A percentile compares a stretch with the other conserved stretches of the same genome.
phyloP scores from a whole-genome alignment of 2,329 filamentous ascomycete genomes.

The Coniochaeta sp. region DNA sequence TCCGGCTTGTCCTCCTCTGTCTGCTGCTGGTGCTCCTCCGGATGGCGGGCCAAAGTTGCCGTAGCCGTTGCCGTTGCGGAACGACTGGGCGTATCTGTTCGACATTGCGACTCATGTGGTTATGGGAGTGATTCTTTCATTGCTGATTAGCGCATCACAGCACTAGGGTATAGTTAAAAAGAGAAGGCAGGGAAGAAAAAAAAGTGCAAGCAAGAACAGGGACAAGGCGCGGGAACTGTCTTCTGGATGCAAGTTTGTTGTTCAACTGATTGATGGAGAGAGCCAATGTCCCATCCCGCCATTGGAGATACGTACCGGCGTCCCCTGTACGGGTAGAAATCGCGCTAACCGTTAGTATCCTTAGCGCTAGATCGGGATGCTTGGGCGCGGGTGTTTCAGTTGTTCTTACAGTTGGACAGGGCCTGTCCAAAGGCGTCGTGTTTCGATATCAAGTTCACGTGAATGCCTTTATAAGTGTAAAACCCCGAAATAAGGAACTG shows the following conservation, averaged over 20 bases:
- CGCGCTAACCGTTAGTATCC: background rate
- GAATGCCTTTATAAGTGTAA: too few relatives aligned
- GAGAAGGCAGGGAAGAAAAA: background rate
- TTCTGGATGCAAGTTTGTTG: background rate
- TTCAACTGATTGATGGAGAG: background rate
- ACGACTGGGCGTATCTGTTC: conserved; percentile 41
- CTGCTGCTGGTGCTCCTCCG: too few relatives aligned
- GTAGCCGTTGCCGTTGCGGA: conserved; percentile 37
- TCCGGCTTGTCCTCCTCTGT: background rate
- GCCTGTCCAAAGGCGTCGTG: background rate
- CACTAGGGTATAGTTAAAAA: background rate
- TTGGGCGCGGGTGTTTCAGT: background rate
- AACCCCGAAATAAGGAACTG: too few relatives aligned
- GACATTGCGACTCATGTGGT: conserved; percentile 30
- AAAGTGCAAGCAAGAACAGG: too few relatives aligned
- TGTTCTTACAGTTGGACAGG: background rate
- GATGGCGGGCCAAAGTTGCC: conserved; percentile 31
- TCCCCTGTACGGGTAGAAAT: background rate
- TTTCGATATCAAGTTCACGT: background rate
- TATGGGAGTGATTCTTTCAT: background rate
- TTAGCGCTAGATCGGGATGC: background rate
- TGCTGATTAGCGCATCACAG: background rate
- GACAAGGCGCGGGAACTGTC: too few relatives aligned
- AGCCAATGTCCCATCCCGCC: background rate
- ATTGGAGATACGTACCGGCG: too few relatives aligned